A percentile compares a stretch with the other conserved stretches of the same genome.
These are phyloP conservation scores for Skeletonema grethae DNA, from an alignment of 108 stramenopile genomes.

Conservation along the genomic window DNA sequence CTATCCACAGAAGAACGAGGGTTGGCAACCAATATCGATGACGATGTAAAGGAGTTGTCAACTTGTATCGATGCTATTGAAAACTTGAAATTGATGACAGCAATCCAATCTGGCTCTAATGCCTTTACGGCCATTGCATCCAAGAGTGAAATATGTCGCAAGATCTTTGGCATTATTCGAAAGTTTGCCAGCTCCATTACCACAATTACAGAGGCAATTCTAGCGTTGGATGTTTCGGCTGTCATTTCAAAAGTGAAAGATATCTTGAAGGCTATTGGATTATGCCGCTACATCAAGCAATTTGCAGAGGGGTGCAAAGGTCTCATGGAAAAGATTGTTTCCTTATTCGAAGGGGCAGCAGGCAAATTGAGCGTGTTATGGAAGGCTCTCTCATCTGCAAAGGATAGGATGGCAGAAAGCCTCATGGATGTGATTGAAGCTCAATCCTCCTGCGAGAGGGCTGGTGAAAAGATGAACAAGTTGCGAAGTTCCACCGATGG, in stretches of 20 bases:
- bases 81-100: slow-evolving; percentile 50
- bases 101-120: slow-evolving; percentile 44
- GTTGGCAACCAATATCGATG: slow-evolving; percentile 29
- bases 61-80: slow-evolving; percentile 47
- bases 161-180: slow-evolving; percentile 43
- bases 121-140: slow-evolving; percentile 46
- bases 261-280: slow-evolving; percentile 31
- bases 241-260: slow-evolving; percentile 44
- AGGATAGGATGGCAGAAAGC: slow-evolving; percentile 58
- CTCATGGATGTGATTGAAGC: slow-evolving; percentile 41
- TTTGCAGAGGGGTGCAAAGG: slow-evolving; percentile 45
- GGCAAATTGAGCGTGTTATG: slow-evolving; percentile 50
- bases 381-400: slow-evolving; percentile 56
- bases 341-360: slow-evolving; percentile 43
- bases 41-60: slow-evolving; percentile 49
- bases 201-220: slow-evolving; percentile 45
- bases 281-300: slow-evolving; percentile 25
- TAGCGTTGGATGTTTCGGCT: slow-evolving; percentile 19
- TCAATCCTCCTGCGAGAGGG: slow-evolving; percentile 33
- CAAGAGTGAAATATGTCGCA: slow-evolving; percentile 41
- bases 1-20: slow-evolving; percentile 25
- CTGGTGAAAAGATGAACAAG: slow-evolving; percentile 33
- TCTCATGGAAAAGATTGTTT: slow-evolving; percentile 48
- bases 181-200: slow-evolving; percentile 39
- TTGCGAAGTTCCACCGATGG: slow-evolving; percentile 17